Evolutionary conservation across 306 rosid species (phyloP), one percentile per base, ranked within the genome.

Genomic region (Nissolia schottii): DNA sequence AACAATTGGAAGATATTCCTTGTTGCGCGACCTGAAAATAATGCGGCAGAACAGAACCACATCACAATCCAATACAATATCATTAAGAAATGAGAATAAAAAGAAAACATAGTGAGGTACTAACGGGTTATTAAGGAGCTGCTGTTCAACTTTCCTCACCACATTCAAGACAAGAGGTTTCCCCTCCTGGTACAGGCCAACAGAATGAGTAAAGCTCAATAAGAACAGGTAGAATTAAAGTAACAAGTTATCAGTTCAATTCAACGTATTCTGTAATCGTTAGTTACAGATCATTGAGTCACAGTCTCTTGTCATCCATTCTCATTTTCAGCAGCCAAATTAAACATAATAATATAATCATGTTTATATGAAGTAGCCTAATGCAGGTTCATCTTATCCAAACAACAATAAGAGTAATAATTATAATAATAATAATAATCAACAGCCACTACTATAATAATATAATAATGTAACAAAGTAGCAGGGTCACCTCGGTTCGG

Each of bases 121-220:
- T 77, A 74, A 91, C 97, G n/a, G 18, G 56, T 95, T 92, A 68
- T 86, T 91, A 60, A 95, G 75, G 65, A 91, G 89, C 72, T 77
- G 84, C 40, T 84, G 92, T 77, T 95, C 96, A 49, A 82, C 99
- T 64, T 77, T 79, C 67, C 93, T 87, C 79, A 95, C 99, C 11
- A 89, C 97, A 73, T 92, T 86, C 79, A 95, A 78, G 68, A 95
- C 99, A 77, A 95, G 96, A 69, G 99, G 99, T 62, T 95, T 95
- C 41, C 96, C 99, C 81, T 89, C 99, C 99, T 95, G 80, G 64
- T 29, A 86, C 37, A 61, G 27, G 31, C 67, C 54, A 11, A 89
- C 37, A 57, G 38, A 73, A 81, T 28, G 25, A 68, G 66, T 46
- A 68, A 49, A 70, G 69, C 25, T 29, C 50, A 64, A 34, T 2